A percentile compares a stretch with the other conserved stretches of the same genome.
Evolutionary conservation across 208 protist species (phyloP).

Genomic region (Trichomonas vaginalis): DNA sequence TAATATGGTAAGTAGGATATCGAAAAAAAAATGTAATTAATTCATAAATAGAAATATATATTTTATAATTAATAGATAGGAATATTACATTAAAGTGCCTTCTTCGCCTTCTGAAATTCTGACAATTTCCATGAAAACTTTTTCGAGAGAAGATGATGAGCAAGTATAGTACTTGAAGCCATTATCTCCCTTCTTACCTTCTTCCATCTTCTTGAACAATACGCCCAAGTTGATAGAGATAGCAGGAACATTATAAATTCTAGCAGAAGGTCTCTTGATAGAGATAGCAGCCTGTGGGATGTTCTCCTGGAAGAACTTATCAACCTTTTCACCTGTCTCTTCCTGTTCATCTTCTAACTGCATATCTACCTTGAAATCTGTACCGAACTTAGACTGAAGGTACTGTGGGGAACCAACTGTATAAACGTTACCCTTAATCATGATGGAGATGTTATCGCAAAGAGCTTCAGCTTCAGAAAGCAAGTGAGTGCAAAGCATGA

Average conservation of each 20-base stretch:
- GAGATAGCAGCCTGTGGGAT: not conserved
- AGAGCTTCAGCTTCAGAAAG: not conserved
- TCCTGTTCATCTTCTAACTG: not conserved
- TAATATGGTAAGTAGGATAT: no score
- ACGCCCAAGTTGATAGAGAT: not conserved
- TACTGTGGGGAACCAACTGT: not conserved
- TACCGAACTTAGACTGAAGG: not conserved
- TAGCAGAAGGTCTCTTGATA: not conserved
- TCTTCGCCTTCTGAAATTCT: not conserved
- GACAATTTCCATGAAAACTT: not conserved
- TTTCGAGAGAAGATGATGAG: not conserved
- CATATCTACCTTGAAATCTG: not conserved
- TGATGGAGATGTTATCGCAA: not conserved
- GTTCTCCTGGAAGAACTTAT: not conserved
- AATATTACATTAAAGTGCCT: not conserved
- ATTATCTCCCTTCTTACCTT: not conserved
- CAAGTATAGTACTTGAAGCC: not conserved
- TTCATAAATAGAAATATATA: no score
- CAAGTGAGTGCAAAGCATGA: slow-evolving; percentile 15
- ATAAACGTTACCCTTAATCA: slow-evolving; percentile 9
- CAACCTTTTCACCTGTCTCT: not conserved
- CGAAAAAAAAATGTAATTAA: no score
- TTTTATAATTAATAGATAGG: no score
- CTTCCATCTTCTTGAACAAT: not conserved
- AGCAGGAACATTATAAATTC: not conserved